Conservation (phyloP, 768 basidiomycete species). For the Pleurotus salmoneostramineus region DNA sequence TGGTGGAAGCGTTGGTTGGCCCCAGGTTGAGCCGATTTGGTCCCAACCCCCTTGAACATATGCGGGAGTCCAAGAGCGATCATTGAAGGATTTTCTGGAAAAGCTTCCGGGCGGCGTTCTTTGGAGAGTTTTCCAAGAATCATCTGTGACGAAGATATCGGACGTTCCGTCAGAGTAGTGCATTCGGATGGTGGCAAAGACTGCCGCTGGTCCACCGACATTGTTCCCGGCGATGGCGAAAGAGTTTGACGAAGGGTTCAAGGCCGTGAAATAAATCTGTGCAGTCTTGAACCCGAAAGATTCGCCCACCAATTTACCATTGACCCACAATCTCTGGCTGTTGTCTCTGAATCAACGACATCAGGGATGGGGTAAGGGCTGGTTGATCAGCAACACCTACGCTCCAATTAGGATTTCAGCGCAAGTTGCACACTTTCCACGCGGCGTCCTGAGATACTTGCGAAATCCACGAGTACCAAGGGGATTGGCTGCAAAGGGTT, state of each 20-base stretch:
- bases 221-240: not conserved
- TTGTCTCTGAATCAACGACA: not conserved
- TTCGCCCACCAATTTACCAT: not conserved
- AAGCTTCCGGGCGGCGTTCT: slow-evolving; percentile 8
- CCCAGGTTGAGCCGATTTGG: slow-evolving; percentile 15
- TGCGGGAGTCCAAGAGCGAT: slow-evolving; percentile 19
- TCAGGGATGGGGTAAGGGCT: too few species aligned
- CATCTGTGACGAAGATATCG: slow-evolving; percentile 1
- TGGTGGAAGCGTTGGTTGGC: not conserved
- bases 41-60: slow-evolving; percentile 13
- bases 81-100: slow-evolving; percentile 16
- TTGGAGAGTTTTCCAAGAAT: not conserved
- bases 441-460: not conserved
- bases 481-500: not conserved
- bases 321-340: not conserved
- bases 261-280: slow-evolving; percentile 11
- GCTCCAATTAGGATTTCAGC: not conserved
- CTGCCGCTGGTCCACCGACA: not conserved
- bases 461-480: not conserved
- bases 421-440: not conserved
- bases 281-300: slow-evolving; percentile 13
- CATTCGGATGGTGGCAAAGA: slow-evolving; percentile 1
- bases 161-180: not conserved
- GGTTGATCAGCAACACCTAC: not conserved
- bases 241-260: not conserved